Percentiles rank a stretch among this genome's conserved stretches.
phyloP scores from a whole-genome alignment of 208 protist genomes.

The Naegleria fowleri region DNA sequence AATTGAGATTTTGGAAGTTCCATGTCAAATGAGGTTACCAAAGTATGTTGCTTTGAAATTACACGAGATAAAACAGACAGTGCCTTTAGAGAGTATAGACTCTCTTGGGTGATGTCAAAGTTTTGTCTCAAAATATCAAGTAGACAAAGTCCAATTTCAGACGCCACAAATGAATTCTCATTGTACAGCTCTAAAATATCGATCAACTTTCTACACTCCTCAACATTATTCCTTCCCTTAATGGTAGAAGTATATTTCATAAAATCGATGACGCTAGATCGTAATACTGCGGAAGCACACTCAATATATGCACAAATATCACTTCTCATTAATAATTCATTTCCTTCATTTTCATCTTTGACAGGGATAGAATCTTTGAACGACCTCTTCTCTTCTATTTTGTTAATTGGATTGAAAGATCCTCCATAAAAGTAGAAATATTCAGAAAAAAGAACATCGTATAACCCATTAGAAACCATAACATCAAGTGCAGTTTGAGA shows the following conservation, averaged over 20 bases:
- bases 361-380: neutral
- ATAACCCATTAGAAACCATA: neutral
- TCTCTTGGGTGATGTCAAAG: neutral
- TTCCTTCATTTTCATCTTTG: neutral
- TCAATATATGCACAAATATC: neutral
- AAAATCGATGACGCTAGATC: neutral
- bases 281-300: neutral
- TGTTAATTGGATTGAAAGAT: neutral
- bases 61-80: neutral
- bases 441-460: neutral
- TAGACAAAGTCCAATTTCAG: neutral
- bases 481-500: neutral
- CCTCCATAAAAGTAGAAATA: constrained; percentile 1
- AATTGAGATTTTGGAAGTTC: neutral
- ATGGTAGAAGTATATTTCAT: neutral
- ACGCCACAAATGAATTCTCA: neutral
- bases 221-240: neutral
- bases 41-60: neutral
- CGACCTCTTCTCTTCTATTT: neutral
- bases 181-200: neutral
- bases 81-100: neutral
- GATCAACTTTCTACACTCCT: neutral
- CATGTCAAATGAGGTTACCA: neutral
- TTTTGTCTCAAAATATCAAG: neutral
- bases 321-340: neutral